A percentile compares a stretch with the other conserved stretches of the same genome.
phyloP scores from a whole-genome alignment of 306 rosid species.

The Glycine soja region DNA sequence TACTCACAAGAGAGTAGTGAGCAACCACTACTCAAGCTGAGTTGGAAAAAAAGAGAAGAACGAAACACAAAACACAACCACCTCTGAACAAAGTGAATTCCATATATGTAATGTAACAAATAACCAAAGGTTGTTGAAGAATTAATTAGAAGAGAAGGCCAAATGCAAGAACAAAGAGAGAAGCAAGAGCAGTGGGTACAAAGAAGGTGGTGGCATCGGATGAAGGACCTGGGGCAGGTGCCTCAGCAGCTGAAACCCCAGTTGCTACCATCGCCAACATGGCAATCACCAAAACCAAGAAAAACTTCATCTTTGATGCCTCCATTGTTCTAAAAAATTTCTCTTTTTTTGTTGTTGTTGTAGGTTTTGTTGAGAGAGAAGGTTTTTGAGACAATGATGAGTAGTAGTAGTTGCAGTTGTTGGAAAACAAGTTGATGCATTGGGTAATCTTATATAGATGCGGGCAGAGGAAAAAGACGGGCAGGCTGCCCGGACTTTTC shows the following conservation, averaged over 20 bases:
- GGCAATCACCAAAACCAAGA: constrained; percentile 44
- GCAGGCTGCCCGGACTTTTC: constrained; percentile 42
- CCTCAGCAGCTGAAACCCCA: constrained; percentile 56
- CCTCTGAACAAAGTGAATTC: constrained; percentile 27
- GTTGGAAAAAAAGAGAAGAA: not conserved
- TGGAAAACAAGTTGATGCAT: constrained; percentile 23
- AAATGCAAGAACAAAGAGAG: constrained; percentile 56
- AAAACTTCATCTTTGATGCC: constrained; percentile 50
- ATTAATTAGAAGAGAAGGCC: constrained; percentile 45
- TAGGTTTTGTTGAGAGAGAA: not conserved
- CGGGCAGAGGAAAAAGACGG: constrained; percentile 41
- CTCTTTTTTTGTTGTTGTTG: not conserved
- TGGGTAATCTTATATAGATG: constrained; percentile 45
- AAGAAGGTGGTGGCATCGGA: constrained; percentile 55
- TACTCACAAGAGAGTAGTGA: not conserved
- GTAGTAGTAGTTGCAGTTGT: constrained; percentile 21
- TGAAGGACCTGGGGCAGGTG: constrained; percentile 64
- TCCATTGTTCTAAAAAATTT: constrained; percentile 49
- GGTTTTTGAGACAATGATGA: constrained; percentile 9
- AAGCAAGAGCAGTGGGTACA: constrained; percentile 53
- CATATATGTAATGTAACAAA: not conserved
- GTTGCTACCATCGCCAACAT: constrained; percentile 46
- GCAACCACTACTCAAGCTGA: too few relatives aligned
- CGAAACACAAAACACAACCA: constrained; percentile 16
- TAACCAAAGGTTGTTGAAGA: not conserved